Evolutionary conservation across 23 red algal genomes (phyloP).

Genomic region (Gracilaria gracilis): DNA sequence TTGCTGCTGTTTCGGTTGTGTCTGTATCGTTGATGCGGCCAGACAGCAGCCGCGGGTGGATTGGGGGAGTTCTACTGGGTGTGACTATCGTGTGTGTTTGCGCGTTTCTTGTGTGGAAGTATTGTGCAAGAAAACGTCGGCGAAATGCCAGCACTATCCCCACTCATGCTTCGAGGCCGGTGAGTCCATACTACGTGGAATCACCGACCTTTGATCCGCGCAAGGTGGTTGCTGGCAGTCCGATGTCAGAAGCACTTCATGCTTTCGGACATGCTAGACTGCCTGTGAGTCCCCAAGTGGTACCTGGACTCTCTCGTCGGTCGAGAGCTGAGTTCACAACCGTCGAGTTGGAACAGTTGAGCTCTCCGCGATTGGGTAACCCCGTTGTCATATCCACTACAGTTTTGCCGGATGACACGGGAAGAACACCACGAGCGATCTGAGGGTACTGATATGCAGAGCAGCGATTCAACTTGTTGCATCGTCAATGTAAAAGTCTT

Average conservation of each 20-base stretch:
- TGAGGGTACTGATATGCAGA: too few relatives aligned
- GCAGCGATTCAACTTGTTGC: too few relatives aligned
- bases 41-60: slow-evolving; percentile 66
- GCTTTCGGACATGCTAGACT: neutral
- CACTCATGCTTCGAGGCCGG: neutral
- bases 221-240: neutral
- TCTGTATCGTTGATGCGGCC: slow-evolving; percentile 62
- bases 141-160: neutral
- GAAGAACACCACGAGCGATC: too few relatives aligned
- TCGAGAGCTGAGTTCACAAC: neutral
- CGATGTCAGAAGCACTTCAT: slow-evolving; percentile 3
- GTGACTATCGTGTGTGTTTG: neutral
- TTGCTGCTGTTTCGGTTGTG: slow-evolving; percentile 66
- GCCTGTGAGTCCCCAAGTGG: slow-evolving; percentile 10
- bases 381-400: too few relatives aligned
- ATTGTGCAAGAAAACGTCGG: neutral
- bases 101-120: neutral
- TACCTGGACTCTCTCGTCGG: slow-evolving; percentile 5
- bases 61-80: slow-evolving; percentile 68
- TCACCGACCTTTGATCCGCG: neutral
- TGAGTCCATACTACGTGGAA: slow-evolving; percentile 13
- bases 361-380: too few relatives aligned
- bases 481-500: too few relatives aligned
- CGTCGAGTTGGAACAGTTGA: neutral
- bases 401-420: too few relatives aligned